Base-by-base conservation (phyloP, 106 monocot genomes). In the Posidonia australis region DNA sequence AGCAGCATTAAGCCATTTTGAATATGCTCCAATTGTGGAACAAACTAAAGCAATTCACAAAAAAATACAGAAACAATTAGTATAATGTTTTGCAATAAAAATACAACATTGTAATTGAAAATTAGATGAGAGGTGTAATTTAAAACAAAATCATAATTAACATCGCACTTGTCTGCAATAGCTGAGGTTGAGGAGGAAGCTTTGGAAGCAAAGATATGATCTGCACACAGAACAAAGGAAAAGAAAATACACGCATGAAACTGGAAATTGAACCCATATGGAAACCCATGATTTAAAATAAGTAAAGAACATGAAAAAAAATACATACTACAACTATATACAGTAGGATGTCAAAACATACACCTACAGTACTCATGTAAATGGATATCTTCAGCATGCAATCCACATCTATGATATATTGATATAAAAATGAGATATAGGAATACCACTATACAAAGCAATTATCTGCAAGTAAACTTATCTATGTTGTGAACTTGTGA, bases 21-120 rank as follows among this genome's bases (percentile, higher is more conserved):
- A 90, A 80, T 84, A 96, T 62, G 94, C 84, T 73, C 94, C 90
- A 72, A 96, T 87, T 19, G 84, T 87, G n/a, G 80, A 72, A 75
- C 90, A 96, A 75, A 84, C 94, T 96, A 82, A 52, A 60, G 27
- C 66, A 49, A 60, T 32, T 30, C 24, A 54, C 31, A 46, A 31
- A 72, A 22, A 30, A 26, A 46, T 26, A 52, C 56, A 10, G 48
- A 64, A 25, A 24, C 12, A 25, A 14, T 51, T 30, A 24, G 24
- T 52, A 53, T 17, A 43, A 55, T 23, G 12, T 11, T 2, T 24
- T 23, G 24, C 5, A 9, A 24, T 1, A 10, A 23, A n/a, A n/a
- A n/a, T n/a, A 24, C 19, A 11, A 10, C 10, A 25, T 19, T 18
- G 19, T 23, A 25, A 55, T 18, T 23, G 11, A 9, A 24, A 28